phyloP scores from a whole-genome alignment of 805 yeast species.

The Starmerella roubikii region DNA sequence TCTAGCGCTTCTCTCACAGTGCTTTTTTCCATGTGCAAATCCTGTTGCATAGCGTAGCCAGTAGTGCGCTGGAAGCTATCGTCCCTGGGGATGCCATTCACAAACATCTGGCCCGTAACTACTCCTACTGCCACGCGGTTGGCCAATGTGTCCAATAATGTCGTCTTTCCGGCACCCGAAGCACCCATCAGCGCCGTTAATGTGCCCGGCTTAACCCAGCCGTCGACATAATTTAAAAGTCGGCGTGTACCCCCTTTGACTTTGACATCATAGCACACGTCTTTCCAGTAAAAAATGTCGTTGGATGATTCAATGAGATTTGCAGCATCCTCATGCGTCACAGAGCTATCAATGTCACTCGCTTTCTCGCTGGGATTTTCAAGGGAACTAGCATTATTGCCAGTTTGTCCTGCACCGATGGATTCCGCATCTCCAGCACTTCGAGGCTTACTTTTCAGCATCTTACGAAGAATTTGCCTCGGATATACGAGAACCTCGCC shows the following conservation, averaged over 20 bases:
- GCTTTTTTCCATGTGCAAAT: constrained; percentile 51
- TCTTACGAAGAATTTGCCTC: constrained; percentile 13
- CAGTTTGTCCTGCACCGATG: constrained; percentile 25
- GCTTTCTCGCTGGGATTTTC: constrained; percentile 18
- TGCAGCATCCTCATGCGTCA: constrained; percentile 9
- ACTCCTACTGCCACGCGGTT: constrained; percentile 60
- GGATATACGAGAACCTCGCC: constrained; percentile 25
- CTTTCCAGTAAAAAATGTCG: constrained; percentile 49
- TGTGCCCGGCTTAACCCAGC: constrained; percentile 71
- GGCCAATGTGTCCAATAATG: constrained; percentile 57
- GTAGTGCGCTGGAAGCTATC: constrained; percentile 60
- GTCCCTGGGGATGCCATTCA: constrained; percentile 52
- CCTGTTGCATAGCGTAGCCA: constrained; percentile 75
- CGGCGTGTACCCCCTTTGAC: constrained; percentile 29
- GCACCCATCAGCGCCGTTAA: constrained; percentile 76
- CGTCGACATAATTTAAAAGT: constrained; percentile 39
- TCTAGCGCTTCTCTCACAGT: constrained; percentile 64
- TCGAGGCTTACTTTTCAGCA: constrained; percentile 3
- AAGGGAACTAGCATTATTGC: too few species aligned
- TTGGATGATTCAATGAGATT: constrained; percentile 25
- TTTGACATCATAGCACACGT: constrained; percentile 45
- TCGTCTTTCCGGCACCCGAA: constrained; percentile 80
- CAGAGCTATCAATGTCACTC: constrained; percentile 20
- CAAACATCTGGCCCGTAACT: constrained; percentile 60
- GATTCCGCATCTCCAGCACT: constrained; percentile 9